These are phyloP conservation scores for Arxiozyma heterogenica DNA, from an alignment of 1,139 yeast species.

Conservation along the genomic window DNA sequence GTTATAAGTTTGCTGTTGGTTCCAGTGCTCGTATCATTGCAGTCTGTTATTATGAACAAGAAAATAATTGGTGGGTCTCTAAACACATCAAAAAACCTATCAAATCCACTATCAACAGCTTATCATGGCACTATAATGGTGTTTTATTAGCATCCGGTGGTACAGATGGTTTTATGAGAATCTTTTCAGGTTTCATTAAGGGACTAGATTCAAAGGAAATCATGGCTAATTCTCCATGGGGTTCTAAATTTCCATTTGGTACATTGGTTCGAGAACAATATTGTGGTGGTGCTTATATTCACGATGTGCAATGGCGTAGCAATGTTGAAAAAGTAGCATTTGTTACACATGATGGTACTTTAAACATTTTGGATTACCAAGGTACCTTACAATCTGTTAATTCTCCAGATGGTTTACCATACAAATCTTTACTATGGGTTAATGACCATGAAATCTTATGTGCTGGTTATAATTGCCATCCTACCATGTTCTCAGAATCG, in stretches of 20 bases:
- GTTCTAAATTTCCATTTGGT: constrained; percentile 90
- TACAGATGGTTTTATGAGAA: constrained; percentile 90
- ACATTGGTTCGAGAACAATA: constrained; percentile 82
- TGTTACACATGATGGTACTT: constrained; percentile 68
- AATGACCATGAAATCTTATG: constrained; percentile 61
- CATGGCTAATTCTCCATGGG: constrained; percentile 69
- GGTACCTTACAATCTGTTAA: constrained; percentile 57
- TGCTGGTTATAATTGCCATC: constrained; percentile 91
- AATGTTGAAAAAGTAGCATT: constrained; percentile 70
- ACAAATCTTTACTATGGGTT: constrained; percentile 63
- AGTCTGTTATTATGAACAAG: constrained; percentile 89
- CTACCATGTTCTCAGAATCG: constrained; percentile 71
- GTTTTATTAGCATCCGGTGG: constrained; percentile 86
- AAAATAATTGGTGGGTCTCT: constrained; percentile 99
- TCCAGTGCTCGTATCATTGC: constrained; percentile 92
- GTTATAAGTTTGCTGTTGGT: constrained; percentile 92
- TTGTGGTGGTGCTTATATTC: constrained; percentile 79
- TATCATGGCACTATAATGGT: constrained; percentile 93
- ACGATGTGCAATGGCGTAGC: constrained; percentile 81
- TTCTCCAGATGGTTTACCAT: constrained; percentile 71
- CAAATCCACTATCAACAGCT: constrained; percentile 72
- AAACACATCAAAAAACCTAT: constrained; percentile 92
- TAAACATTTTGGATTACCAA: constrained; percentile 46
- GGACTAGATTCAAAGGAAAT: constrained; percentile 80
- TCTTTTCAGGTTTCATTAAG: constrained; percentile 86